Conservation (phyloP, 768 basidiomycete genomes). For the Mycena maculata region DNA sequence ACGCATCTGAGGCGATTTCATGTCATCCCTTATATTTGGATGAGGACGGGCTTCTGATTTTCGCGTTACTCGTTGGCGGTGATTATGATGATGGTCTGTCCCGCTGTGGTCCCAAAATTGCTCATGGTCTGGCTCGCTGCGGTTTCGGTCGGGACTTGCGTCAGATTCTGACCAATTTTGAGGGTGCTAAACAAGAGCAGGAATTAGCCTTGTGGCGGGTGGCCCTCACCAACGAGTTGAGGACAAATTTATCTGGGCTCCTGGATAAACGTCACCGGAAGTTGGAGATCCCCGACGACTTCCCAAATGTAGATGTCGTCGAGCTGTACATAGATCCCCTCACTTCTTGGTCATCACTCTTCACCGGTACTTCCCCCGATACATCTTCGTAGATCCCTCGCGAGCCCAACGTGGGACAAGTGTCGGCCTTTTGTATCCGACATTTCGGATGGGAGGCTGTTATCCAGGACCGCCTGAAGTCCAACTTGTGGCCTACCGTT, state of each 20-base stretch:
- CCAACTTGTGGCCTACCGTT: background rate
- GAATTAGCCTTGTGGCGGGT: background rate
- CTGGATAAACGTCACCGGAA: background rate
- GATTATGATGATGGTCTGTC: slow-evolving; percentile 68
- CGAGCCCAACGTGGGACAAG: background rate
- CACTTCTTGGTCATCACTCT: slow-evolving; percentile 1
- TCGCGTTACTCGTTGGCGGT: slow-evolving; percentile 68
- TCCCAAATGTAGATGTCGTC: background rate
- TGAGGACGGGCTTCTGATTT: slow-evolving; percentile 36
- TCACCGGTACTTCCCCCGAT: background rate
- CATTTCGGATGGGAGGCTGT: background rate
- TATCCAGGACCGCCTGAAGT: background rate
- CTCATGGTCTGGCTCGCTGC: slow-evolving; percentile 52
- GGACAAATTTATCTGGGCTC: background rate
- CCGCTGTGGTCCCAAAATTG: slow-evolving; percentile 53
- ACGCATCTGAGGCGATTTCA: background rate
- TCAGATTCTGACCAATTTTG: background rate
- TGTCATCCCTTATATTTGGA: slow-evolving; percentile 53
- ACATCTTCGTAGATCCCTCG: background rate
- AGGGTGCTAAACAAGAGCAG: background rate
- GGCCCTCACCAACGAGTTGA: background rate
- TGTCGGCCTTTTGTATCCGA: background rate
- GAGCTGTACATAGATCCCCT: background rate
- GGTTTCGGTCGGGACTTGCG: slow-evolving; percentile 57
- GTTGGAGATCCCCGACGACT: background rate